Base-by-base conservation (phyloP, 2,329 filamentous ascomycete genomes). In the Colletotrichum agaves region DNA sequence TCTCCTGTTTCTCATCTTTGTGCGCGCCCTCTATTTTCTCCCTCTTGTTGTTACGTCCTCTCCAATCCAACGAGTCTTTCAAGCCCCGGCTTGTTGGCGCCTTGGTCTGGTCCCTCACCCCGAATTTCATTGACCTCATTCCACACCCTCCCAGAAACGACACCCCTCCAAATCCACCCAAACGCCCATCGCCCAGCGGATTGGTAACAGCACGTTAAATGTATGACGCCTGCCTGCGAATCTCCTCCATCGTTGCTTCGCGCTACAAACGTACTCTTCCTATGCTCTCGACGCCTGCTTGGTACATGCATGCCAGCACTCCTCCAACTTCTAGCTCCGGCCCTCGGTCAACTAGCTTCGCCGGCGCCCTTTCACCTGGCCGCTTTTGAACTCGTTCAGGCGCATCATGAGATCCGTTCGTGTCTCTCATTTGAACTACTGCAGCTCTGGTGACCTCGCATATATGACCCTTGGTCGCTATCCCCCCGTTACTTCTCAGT, bases 61-160 rank as follows among this genome's bases (percentile, higher is more conserved):
- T 17, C 31, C 47, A 23, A n/a, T 23, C 52, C 47, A 27, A 27
- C 27, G 27, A 3, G 27, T 27, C 27, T 7, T 8, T 17, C 47
- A 23, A 33, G 23, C 17, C 47, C 15, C 8, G 31, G 33, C 27
- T 50, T 33, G 43, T 21, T 53, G 56, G 53, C 33, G 44, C 21
- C 23, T 21, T 35, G n/a, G 17, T 43, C 61, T 15, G 37, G 17
- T 15, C 21, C 15, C 21, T 44, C n/a, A 23, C 39, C 56, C 56
- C 46, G 46, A 53, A 66, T 66, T 69, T 69, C 67, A 49, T 68
- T 69, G 63, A 68, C 67, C 63, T 68, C 67, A 68, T 69, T 55
- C 67, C 63, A 62, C 67, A 69, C 66, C 66, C 49, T 57, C 62
- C 55, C 65, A 53, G 49, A 37, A 65, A 33, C 6, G 27, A 52